Evolutionary conservation across 192 early-diverging fungal genomes (phyloP).

Genomic region (Backusella parvicylindrica): DNA sequence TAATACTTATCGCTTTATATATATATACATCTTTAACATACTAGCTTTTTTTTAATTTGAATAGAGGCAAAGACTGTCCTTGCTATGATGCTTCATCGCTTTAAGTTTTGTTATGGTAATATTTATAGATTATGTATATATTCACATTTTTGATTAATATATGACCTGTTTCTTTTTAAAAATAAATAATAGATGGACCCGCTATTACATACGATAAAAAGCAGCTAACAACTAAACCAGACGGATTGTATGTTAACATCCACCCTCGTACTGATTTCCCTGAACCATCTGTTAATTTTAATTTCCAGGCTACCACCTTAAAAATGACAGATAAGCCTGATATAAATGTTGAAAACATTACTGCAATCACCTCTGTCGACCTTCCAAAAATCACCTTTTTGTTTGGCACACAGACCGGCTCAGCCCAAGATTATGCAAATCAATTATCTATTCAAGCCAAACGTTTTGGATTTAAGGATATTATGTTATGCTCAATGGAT

Average conservation of each 20-base stretch:
- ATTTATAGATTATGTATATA: not conserved
- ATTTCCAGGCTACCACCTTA: not conserved
- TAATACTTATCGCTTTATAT: not conserved
- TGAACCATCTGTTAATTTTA: slow-evolving; percentile 15
- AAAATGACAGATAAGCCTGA: not conserved
- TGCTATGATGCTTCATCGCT: slow-evolving; percentile 45
- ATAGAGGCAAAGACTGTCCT: slow-evolving; percentile 52
- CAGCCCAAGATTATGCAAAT: slow-evolving; percentile 47
- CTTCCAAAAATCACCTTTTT: slow-evolving; percentile 42
- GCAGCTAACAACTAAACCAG: slow-evolving; percentile 32
- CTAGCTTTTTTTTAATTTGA: slow-evolving; percentile 44
- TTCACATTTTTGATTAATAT: not conserved
- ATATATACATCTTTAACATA: slow-evolving; percentile 34
- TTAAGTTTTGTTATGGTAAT: slow-evolving; percentile 36
- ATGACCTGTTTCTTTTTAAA: not conserved
- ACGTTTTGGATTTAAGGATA: slow-evolving; percentile 38
- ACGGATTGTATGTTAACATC: slow-evolving; percentile 29
- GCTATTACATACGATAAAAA: slow-evolving; percentile 26
- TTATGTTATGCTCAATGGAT: slow-evolving; percentile 32
- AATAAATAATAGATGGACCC: slow-evolving; percentile 15
- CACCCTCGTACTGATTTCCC: slow-evolving; percentile 31
- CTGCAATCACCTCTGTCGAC: not conserved
- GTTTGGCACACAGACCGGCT: slow-evolving; percentile 56
- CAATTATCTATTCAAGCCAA: slow-evolving; percentile 34
- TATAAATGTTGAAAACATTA: not conserved